Conservation (phyloP, 768 basidiomycete genomes). For the Dentipellis fragilis region DNA sequence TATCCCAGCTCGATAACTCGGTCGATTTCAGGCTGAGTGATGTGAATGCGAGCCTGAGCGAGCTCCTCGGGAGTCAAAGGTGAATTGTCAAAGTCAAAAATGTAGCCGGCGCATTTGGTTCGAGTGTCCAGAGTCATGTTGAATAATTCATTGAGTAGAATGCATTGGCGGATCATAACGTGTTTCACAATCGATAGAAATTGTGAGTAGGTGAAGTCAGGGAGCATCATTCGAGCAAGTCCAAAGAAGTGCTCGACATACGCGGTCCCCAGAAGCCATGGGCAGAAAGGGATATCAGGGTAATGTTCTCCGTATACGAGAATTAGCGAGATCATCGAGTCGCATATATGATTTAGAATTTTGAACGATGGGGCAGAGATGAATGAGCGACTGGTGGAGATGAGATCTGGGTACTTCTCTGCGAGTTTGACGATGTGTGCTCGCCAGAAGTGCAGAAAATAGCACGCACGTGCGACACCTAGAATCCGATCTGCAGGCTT, state of each 20-base stretch:
- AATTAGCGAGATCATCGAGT: constrained; percentile 15
- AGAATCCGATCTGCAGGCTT: constrained; percentile 12
- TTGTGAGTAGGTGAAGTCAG: constrained; percentile 21
- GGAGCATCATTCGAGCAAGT: constrained; percentile 17
- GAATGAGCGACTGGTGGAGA: constrained; percentile 13
- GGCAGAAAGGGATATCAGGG: constrained; percentile 17
- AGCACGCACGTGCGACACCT: constrained; percentile 14
- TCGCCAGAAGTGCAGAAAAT: constrained; percentile 16
- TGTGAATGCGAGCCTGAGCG: background rate
- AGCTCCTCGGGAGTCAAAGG: constrained; percentile 4
- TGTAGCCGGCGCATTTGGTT: constrained; percentile 13
- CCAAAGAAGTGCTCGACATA: constrained; percentile 23
- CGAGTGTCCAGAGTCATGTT: constrained; percentile 14
- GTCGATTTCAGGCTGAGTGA: background rate
- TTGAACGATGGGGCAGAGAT: constrained; percentile 19
- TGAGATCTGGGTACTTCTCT: constrained; percentile 15
- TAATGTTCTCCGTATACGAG: constrained; percentile 14
- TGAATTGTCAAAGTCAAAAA: constrained; percentile 13
- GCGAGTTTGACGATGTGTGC: constrained; percentile 11
- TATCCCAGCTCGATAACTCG: background rate
- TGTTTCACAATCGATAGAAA: constrained; percentile 19
- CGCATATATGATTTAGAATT: constrained; percentile 21
- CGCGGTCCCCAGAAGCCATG: constrained; percentile 16
- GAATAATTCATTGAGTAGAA: constrained; percentile 17
- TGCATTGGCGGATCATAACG: constrained; percentile 17